A percentile compares a stretch with the other conserved stretches of the same genome.
phyloP scores from a whole-genome alignment of 371 early-diverging fungal genomes.

The Apophysomyces variabilis region DNA sequence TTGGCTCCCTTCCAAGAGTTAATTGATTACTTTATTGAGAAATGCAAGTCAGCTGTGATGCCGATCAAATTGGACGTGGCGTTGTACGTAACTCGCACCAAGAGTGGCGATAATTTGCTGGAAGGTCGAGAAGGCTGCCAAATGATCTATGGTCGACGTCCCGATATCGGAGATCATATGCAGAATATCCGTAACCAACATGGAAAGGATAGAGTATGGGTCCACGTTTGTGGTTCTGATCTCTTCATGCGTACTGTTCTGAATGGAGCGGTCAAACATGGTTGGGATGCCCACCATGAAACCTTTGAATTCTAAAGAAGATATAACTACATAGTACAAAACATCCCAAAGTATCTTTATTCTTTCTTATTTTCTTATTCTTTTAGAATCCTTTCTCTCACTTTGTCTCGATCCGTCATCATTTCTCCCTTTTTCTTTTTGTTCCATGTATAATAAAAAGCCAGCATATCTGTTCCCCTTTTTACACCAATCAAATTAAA shows the following conservation, averaged over 20 bases:
- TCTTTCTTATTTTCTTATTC: not conserved
- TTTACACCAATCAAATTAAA: no score
- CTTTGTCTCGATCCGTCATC: no score
- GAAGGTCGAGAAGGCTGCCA: constrained; percentile 16
- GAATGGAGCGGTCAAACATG: constrained; percentile 35
- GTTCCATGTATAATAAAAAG: no score
- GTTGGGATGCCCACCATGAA: constrained; percentile 43
- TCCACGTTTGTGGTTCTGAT: constrained; percentile 45
- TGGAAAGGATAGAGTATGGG: constrained; percentile 27
- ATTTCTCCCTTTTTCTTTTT: no score
- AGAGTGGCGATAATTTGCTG: constrained; percentile 23
- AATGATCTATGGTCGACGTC: constrained; percentile 30
- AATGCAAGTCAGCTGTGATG: constrained; percentile 21
- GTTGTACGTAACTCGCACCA: constrained; percentile 41
- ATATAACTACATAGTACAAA: no score
- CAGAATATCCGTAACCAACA: constrained; percentile 25
- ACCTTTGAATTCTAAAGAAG: constrained; percentile 47
- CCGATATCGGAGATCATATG: constrained; percentile 31
- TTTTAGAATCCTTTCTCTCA: no score
- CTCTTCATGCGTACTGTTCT: constrained; percentile 38
- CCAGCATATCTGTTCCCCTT: no score
- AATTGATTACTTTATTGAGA: constrained; percentile 34
- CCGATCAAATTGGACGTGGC: constrained; percentile 33
- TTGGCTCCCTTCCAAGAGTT: constrained; percentile 36
- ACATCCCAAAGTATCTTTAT: not conserved